Base-by-base conservation (phyloP, 1,139 yeast species). In the Kluyveromyces sp. region DNA sequence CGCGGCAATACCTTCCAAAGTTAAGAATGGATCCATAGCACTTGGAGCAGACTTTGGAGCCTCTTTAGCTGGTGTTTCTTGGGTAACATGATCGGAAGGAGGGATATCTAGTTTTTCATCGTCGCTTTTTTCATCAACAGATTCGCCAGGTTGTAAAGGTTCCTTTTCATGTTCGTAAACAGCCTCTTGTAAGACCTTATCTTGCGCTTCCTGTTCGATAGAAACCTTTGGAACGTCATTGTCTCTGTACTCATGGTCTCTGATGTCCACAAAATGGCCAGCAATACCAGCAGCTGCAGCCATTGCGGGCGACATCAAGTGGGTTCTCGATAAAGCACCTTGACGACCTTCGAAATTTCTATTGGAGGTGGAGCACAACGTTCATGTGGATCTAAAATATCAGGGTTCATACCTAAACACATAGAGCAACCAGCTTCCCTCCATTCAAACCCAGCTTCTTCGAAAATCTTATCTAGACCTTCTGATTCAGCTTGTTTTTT, bases 331-430 rank as follows among this genome's bases (percentile, higher is more conserved):
- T 50, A 71, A 72, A 45, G 96, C 96, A 71, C 98, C 98, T 74
- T 92, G 98, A 71, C 98, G 92, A 60, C 98, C 98, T 70, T 92
- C 97, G 66, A 92, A 92, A 73, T 92, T 92, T 77, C 98, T 85
- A 75, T 92, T 92, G 30, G 97, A 90, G 31, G 98, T 92, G 26
- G 97, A 90, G 98, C 98, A 73, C 98, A 92, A 71, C 98, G 82
- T 70, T 92, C 98, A 64, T 85, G 79, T 41, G 97, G 97, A 51
- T 83, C 80, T 62, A 92, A 78, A 60, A 92, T 90, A 72, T 92
- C 98, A 37, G 97, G 97, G 71, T 92, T 92, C 98, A 92, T 92
- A 69, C 98, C 98, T 50, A 92, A 78, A 72, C 98, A 92, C 98
- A 92, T 92, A 44, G 97, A 90, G 71, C 98, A 92, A 52, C 98